Evolutionary conservation across 176 grass and related monocot species (phyloP), one percentile per base, ranked within the genome.

Genomic region (Melocanna baccifera): DNA sequence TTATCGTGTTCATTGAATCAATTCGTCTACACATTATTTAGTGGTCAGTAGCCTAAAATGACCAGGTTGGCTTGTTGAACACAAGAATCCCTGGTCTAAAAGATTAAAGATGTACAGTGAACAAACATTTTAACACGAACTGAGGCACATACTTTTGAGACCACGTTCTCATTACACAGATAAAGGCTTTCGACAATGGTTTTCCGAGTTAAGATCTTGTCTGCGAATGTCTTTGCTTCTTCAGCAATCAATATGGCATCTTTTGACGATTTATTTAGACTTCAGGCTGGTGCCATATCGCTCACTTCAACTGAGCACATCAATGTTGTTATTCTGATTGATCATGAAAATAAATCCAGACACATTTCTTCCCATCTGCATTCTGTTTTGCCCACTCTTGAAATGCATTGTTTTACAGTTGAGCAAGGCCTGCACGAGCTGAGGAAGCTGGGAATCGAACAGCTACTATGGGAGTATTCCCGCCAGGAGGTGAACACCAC

Each of bases 341-440:
- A 14, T 66, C 61, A 32, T 75, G 37, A 28, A 28, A 86, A 51
- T 23, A 8, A 26, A 26, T 58, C 19, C 18, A 19, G 16, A 52
- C 30, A 73, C 30, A 30, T 48, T 57, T 68, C 15, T 25, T 34
- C 40, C 41, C 29, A 29, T 62, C 9, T 19, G 25, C 19, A 71
- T 47, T 52, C 12, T 12, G 3, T 64, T 64, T 57, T 72, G 2
- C 68, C 34, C 46, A 28, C 14, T 74, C 20, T 29, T 84, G 63
- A 80, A 22, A 41, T 26, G 51, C 69, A 50, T 74, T 71, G 80
- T 74, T 29, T 58, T 41, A 23, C 81, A 99, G 91, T 92, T 2
- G 91, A 94, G 53, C 85, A 87, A 80, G 96, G 91, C n/a, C 15
- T 96, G 65, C 84, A 89, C 79, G 96, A 99, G 53, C 80, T 99